These are phyloP conservation scores for Saccharum hybrid DNA, from an alignment of 202 grass and related monocot species.

Conservation along the genomic window DNA sequence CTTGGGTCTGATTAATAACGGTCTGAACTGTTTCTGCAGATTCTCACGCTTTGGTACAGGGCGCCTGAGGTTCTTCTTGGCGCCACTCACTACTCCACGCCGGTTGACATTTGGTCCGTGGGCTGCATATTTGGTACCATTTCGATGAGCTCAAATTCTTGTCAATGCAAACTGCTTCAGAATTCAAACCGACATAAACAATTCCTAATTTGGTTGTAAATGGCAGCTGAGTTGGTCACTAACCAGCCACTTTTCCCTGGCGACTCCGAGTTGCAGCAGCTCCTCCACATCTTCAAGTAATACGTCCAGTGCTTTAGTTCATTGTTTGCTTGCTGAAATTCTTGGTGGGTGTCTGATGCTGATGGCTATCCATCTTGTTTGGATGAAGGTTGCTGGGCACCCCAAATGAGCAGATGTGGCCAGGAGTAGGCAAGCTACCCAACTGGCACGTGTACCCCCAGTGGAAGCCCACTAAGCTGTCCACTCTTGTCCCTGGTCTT, in stretches of 20 bases:
- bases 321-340: not conserved
- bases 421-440: constrained; percentile 75
- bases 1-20: not conserved
- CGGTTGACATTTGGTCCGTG: constrained; percentile 95
- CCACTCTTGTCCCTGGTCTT: constrained; percentile 57
- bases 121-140: constrained; percentile 93
- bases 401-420: constrained; percentile 86
- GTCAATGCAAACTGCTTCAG: not conserved
- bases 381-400: constrained; percentile 78
- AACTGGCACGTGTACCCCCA: constrained; percentile 97
- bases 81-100: constrained; percentile 84
- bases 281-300: constrained; percentile 99
- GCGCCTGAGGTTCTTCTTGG: constrained; percentile 95
- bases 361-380: not conserved
- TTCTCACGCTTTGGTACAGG: constrained; percentile 98
- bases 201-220: constrained; percentile 32
- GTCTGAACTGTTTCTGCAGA: constrained; percentile 54
- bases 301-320: not conserved
- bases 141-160: constrained; percentile 5
- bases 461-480: constrained; percentile 71
- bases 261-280: constrained; percentile 95
- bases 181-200: not conserved
- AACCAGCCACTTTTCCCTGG: constrained; percentile 77
- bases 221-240: constrained; percentile 83
- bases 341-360: not conserved